Evolutionary conservation across 441 rosid species (phyloP), one percentile per base, ranked within the genome.

Genomic region (Theobroma grandiflorum): DNA sequence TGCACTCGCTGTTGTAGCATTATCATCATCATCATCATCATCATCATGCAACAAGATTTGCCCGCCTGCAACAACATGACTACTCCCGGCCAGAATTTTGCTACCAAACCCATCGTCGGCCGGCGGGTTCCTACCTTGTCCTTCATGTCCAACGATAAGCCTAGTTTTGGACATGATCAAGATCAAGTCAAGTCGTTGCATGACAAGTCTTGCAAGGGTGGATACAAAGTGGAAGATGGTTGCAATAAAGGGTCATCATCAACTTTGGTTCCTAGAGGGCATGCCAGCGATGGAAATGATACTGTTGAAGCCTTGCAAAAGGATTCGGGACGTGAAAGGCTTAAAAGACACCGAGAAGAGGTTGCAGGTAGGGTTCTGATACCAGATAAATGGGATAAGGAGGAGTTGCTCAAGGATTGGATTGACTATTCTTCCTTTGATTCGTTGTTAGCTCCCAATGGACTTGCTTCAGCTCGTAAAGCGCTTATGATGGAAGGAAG

Each of bases 321-420:
- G 59, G 80, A 83, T 43, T 47, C 65, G 4, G 95, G 93, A 72
- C 89, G 92, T 2, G 96, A 94, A 80, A 88, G 91, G 86, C 84
- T 91, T 42, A 89, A 89, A 85, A 88, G 87, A 82, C 92, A 90
- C 57, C 77, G 93, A 78, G 91, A 89, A 37, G 95, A 88, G 66
- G 88, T 91, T 47, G 91, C 92, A 0, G 95, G 98, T 12, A 79
- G 80, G 59, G 88, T 92, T 63, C 11, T 50, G 78, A 82, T 94
- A 76, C 98, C 97, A n/a, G 98, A 94, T 0, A 79, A 71, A 7
- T 92, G 98, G 98, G 90, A 90, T 0, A 89, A 92, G 58, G 97
- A 94, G 84, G 84, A 84, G 37, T 78, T 89, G 75, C 89, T 94
- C 5, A 81, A 76, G 73, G 93, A 92, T 16, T 94, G 97, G 98